Percentiles rank a stretch among this genome's conserved stretches.
Conservation (phyloP, 2,329 filamentous ascomycete species). For the Epichloe typhina region DNA sequence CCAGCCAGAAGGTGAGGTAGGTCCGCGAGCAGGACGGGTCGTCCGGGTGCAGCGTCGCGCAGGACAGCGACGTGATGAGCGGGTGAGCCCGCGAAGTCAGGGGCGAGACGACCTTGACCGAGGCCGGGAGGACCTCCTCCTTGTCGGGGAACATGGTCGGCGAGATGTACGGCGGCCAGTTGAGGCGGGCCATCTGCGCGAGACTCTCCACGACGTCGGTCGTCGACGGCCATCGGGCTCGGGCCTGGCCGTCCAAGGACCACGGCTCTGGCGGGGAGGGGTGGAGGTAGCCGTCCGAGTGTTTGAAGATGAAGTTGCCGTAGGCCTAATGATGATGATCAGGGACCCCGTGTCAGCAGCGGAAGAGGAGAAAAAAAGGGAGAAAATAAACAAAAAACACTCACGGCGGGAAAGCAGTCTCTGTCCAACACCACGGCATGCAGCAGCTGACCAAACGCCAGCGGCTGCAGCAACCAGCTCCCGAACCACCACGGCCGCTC, state of each 20-base stretch:
- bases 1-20: slow-evolving; percentile 77
- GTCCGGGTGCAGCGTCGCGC: slow-evolving; percentile 74
- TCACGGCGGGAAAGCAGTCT: slow-evolving; percentile 54
- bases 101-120: slow-evolving; percentile 57
- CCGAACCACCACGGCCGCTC: slow-evolving; percentile 66
- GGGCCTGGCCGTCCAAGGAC: slow-evolving; percentile 37
- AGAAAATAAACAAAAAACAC: slow-evolving; percentile 9
- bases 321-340: background rate
- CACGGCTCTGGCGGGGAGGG: slow-evolving; percentile 54
- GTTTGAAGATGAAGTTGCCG: slow-evolving; percentile 47
- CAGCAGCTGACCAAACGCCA: slow-evolving; percentile 63
- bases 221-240: slow-evolving; percentile 59
- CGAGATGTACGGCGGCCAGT: slow-evolving; percentile 77
- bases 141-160: slow-evolving; percentile 74
- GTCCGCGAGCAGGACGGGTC: slow-evolving; percentile 82
- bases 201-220: slow-evolving; percentile 71
- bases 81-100: slow-evolving; percentile 79
- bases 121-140: slow-evolving; percentile 45
- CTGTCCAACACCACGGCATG: slow-evolving; percentile 67
- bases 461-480: slow-evolving; percentile 68
- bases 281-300: slow-evolving; percentile 71
- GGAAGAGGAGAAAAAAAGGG: background rate
- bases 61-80: slow-evolving; percentile 71
- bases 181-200: slow-evolving; percentile 64
- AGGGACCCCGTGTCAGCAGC: no score